These are phyloP conservation scores for Marasmius oreades DNA, from an alignment of 1,284 basidiomycete species.

Conservation along the genomic window DNA sequence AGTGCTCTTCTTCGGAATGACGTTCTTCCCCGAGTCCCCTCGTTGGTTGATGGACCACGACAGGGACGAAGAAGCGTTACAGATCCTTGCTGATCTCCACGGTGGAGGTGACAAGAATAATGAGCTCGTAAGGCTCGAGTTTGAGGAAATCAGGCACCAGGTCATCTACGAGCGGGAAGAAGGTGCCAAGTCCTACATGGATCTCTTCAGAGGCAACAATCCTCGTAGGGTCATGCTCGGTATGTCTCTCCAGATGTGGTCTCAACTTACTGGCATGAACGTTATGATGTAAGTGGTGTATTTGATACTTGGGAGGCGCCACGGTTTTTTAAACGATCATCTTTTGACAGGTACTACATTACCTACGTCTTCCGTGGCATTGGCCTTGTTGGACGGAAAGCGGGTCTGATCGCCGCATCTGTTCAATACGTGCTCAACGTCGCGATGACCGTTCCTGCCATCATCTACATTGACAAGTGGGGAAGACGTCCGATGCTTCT, in stretches of 20 bases:
- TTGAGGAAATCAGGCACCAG: conserved; percentile 74
- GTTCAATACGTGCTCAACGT: conserved; percentile 80
- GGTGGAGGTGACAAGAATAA: conserved; percentile 63
- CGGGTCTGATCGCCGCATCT: conserved; percentile 71
- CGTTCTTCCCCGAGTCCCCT: conserved; percentile 62
- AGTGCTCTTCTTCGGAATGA: conserved; percentile 66
- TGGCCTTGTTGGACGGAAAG: conserved; percentile 65
- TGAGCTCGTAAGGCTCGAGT: conserved; percentile 75
- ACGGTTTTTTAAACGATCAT: neutral
- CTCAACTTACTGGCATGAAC: conserved; percentile 60
- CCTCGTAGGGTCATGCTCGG: conserved; percentile 59
- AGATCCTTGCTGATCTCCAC: conserved; percentile 78
- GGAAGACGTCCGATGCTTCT: conserved; percentile 77
- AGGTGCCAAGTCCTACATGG: conserved; percentile 68
- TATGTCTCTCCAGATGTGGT: conserved; percentile 61
- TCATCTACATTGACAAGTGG: conserved; percentile 76
- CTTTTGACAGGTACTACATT: conserved; percentile 62
- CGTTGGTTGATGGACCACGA: conserved; percentile 66
- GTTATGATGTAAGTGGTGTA: conserved; percentile 61
- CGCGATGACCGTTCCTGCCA: conserved; percentile 67
- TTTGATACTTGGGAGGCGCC: neutral
- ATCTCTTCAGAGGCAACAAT: conserved; percentile 60
- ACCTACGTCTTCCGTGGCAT: conserved; percentile 76
- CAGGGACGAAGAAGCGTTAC: conserved; percentile 67
- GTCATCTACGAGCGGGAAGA: conserved; percentile 60